Evolutionary conservation across 2,329 filamentous ascomycete species (phyloP), one percentile per base, ranked within the genome.

Genomic region (Fusarium sublunatum): DNA sequence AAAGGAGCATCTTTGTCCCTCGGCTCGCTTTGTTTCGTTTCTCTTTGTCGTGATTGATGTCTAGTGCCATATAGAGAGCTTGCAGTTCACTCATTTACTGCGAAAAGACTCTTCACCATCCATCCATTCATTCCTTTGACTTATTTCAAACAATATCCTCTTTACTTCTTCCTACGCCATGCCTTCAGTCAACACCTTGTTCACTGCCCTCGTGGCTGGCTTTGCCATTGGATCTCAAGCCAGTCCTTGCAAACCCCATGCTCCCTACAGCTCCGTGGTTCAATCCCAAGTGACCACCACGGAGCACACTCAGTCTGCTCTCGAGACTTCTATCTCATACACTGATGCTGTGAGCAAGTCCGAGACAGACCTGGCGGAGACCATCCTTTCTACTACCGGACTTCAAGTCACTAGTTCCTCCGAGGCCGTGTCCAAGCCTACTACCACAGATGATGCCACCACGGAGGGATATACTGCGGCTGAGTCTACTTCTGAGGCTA

Each of bases 71-170:
- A 65, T 65, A 65, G 52, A 63, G 57, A 47, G 38, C 44, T 40
- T 54, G 32, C 61, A 51, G 61, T 58, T 59, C 62, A 51, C 48
- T 65, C 62, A 22, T 59, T 66, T 38, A 32, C 41, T 54, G 43
- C 13, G 28, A 31, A 24, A 48, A 41, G 55, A 19, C 46, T 59
- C 53, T 25, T 45, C 25, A 34, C 28, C 34, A 31, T 12, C 29
- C 8, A 11, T 26, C 39, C 34, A 19, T 49, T 39, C 40, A 47
- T 46, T 50, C 39, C 12, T 38, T n/a, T n/a, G 22, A 8, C 22
- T 54, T 32, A 12, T 47, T 31, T 45, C 32, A 46, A 11, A 51
- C 47, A 64, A 40, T 19, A 40, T 34, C 15, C 11, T 31, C 41
- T 15, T 11, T 13, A 26, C 38, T 46, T 57, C 35, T 47, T 28